phyloP scores from a whole-genome alignment of 768 basidiomycete genomes.

The Mrakia blollopis region DNA sequence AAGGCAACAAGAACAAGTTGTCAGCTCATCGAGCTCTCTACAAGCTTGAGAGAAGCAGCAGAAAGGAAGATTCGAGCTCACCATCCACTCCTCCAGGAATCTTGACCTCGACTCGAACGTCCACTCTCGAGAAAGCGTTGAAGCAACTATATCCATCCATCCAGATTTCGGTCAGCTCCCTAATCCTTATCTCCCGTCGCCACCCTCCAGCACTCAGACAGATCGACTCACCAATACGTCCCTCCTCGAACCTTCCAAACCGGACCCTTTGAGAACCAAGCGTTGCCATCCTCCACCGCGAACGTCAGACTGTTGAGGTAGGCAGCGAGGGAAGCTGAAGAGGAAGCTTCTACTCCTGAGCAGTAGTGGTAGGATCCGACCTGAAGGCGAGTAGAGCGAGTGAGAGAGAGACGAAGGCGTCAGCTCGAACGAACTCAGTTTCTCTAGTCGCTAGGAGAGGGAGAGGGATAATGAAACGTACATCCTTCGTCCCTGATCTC shows the following conservation, averaged over 20 bases:
- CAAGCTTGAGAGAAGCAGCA: background rate
- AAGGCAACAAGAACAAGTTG: background rate
- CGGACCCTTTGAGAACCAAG: constrained; percentile 84
- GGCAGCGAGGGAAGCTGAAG: constrained; percentile 92
- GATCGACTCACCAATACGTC: constrained; percentile 70
- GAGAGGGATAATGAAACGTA: constrained; percentile 39
- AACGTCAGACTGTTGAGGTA: constrained; percentile 99
- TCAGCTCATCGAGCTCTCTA: constrained; percentile 9
- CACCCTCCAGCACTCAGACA: background rate
- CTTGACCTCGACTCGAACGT: constrained; percentile 94
- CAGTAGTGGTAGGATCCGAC: constrained; percentile 95
- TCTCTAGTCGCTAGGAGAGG: background rate
- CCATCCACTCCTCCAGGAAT: constrained; percentile 92
- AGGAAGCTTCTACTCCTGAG: constrained; percentile 97
- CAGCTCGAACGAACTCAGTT: background rate
- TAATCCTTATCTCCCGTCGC: background rate
- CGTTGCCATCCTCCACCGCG: constrained; percentile 78
- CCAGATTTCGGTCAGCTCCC: background rate
- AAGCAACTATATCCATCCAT: constrained; percentile 61
- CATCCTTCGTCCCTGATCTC: constrained; percentile 76
- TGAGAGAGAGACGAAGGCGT: background rate
- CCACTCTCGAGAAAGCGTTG: constrained; percentile 95
- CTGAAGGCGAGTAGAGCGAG: constrained; percentile 47
- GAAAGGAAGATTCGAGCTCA: background rate
- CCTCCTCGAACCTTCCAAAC: constrained; percentile 89